Percentiles rank a stretch among this genome's conserved stretches.
phyloP scores from a whole-genome alignment of 1,284 basidiomycete genomes.

The Grifola frondosa region DNA sequence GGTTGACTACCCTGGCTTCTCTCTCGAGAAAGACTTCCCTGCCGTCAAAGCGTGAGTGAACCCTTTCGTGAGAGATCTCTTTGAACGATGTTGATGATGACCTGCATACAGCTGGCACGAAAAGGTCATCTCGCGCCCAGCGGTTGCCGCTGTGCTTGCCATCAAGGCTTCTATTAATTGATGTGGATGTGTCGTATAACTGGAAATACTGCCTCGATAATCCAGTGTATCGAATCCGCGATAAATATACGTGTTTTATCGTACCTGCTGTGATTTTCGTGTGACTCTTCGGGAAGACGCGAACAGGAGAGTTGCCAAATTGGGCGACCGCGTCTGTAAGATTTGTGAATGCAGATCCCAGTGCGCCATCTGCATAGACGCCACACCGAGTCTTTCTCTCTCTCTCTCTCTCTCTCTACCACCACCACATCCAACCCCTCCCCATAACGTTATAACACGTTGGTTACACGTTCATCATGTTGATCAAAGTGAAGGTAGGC shows the following conservation, averaged over 20 bases:
- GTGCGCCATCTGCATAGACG: slow-evolving; percentile 7
- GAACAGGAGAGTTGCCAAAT: slow-evolving; percentile 12
- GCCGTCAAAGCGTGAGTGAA: slow-evolving; percentile 16
- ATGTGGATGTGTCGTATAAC: too few relatives aligned
- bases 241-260: too few relatives aligned
- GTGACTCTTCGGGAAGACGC: neutral
- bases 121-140: slow-evolving; percentile 7
- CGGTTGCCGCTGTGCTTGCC: slow-evolving; percentile 6
- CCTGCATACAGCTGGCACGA: slow-evolving; percentile 9
- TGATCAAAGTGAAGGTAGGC: slow-evolving; percentile 81
- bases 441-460: neutral
- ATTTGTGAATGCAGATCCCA: neutral
- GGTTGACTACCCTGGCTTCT: slow-evolving; percentile 9
- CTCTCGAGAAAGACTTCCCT: slow-evolving; percentile 18
- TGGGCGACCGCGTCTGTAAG: slow-evolving; percentile 10
- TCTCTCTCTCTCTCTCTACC: slow-evolving; percentile 1
- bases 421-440: neutral
- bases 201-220: too few relatives aligned
- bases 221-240: too few relatives aligned
- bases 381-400: slow-evolving; percentile 9
- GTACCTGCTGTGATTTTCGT: too few relatives aligned
- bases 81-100: neutral
- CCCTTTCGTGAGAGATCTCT: neutral
- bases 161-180: too few relatives aligned
- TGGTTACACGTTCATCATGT: slow-evolving; percentile 44